These are phyloP conservation scores for Xylariaceae sp. DNA, from an alignment of 2,329 filamentous ascomycete genomes.

Conservation along the genomic window DNA sequence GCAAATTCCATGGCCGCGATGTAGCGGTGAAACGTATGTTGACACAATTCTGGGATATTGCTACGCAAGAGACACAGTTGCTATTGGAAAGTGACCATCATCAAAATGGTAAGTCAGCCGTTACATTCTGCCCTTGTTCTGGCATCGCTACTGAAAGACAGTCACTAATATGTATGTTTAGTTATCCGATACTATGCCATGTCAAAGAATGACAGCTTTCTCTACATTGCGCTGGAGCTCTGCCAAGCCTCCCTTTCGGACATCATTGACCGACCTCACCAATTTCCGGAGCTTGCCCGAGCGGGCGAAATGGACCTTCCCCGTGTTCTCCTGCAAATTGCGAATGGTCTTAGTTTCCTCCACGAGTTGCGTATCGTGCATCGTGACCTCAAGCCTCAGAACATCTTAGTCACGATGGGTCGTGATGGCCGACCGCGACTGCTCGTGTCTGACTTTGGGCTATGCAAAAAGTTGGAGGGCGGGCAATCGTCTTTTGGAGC, in stretches of 20 bases:
- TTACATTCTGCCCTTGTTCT: background rate
- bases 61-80: constrained; percentile 86
- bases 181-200: constrained; percentile 96
- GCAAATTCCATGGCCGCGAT: constrained; percentile 87
- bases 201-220: constrained; percentile 79
- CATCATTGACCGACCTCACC: constrained; percentile 71
- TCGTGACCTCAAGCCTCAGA: constrained; percentile 94
- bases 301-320: constrained; percentile 73
- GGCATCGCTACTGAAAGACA: background rate
- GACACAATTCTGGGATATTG: constrained; percentile 92
- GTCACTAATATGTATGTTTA: constrained; percentile 33
- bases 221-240: constrained; percentile 93
- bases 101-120: constrained; percentile 59
- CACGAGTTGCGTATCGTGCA: constrained; percentile 94
- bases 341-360: constrained; percentile 80
- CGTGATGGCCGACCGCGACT: constrained; percentile 71
- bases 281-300: constrained; percentile 64
- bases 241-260: constrained; percentile 93
- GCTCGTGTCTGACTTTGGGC: constrained; percentile 93
- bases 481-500: constrained; percentile 93
- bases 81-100: constrained; percentile 93
- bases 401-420: constrained; percentile 80
- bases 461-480: constrained; percentile 94
- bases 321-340: constrained; percentile 80
- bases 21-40: constrained; percentile 97